These are phyloP conservation scores for Fusarium tupiense DNA, from an alignment of 2,329 filamentous ascomycete species.

Conservation along the genomic window DNA sequence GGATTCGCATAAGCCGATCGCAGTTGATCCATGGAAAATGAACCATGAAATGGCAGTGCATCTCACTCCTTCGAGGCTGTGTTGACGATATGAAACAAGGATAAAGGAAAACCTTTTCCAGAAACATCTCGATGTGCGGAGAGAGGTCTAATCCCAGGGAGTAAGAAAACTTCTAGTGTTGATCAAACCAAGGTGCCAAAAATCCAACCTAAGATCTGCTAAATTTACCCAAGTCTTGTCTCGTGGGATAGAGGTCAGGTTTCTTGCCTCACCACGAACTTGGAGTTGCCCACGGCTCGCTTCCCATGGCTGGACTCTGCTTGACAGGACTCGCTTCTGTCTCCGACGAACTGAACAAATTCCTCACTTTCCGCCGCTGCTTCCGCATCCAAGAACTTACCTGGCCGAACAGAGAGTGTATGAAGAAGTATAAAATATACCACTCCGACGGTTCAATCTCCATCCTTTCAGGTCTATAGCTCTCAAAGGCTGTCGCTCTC, in stretches of 20 bases:
- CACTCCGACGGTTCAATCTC: conserved; percentile 9
- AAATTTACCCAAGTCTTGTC: background rate
- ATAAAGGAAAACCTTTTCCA: background rate
- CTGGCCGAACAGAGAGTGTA: background rate
- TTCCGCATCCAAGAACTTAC: background rate
- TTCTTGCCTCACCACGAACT: background rate
- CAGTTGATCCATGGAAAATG: background rate
- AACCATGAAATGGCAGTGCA: background rate
- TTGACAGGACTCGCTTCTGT: background rate
- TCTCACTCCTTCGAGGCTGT: background rate
- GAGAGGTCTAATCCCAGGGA: background rate
- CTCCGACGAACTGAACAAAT: background rate
- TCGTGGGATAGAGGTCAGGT: too few relatives aligned
- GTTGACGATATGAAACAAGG: background rate
- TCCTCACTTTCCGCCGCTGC: background rate
- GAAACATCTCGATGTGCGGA: background rate
- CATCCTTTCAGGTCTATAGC: background rate
- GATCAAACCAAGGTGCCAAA: background rate
- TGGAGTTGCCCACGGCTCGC: background rate
- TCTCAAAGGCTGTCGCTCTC: background rate
- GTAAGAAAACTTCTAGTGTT: background rate
- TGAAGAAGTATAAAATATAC: background rate
- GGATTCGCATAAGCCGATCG: background rate
- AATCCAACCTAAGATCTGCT: background rate
- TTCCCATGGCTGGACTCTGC: background rate